A percentile compares a stretch with the other conserved stretches of the same genome.
Conservation (phyloP, 306 rosid genomes). For the Glycine latifolia region DNA sequence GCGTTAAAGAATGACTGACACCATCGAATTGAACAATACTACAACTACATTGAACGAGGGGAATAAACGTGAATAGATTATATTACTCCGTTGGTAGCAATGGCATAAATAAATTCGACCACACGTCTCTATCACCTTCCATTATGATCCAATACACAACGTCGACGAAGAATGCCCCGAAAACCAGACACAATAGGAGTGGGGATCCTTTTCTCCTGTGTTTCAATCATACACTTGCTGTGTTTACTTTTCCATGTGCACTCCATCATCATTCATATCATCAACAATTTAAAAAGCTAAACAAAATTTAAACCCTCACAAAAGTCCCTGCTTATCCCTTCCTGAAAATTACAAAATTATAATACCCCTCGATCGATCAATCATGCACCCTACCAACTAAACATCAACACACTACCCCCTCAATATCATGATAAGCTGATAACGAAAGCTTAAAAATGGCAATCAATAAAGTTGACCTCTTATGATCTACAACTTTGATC, state of each 20-base stretch:
- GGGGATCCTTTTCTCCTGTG: constrained; percentile 34
- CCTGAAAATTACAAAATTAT: constrained; percentile 46
- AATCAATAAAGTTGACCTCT: constrained; percentile 26
- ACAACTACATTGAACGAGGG: constrained; percentile 17
- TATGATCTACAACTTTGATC: constrained; percentile 11
- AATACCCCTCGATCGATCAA: constrained; percentile 39
- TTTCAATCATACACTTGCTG: constrained; percentile 37
- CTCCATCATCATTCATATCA: constrained; percentile 11
- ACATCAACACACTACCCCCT: constrained; percentile 8
- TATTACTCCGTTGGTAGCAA: constrained; percentile 41
- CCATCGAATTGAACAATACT: background rate
- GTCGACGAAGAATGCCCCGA: background rate
- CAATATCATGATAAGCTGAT: constrained; percentile 29
- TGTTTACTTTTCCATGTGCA: constrained; percentile 38
- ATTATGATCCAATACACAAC: constrained; percentile 43
- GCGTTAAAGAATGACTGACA: background rate
- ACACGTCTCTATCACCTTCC: constrained; percentile 55
- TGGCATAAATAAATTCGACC: constrained; percentile 47
- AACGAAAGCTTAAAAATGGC: constrained; percentile 28
- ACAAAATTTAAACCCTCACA: constrained; percentile 37
- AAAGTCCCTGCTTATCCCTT: constrained; percentile 32
- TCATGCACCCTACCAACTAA: constrained; percentile 35
- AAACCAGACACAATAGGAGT: constrained; percentile 46
- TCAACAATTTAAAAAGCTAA: constrained; percentile 39
- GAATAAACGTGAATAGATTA: constrained; percentile 38